These are phyloP conservation scores for Microsporum ferrugineum DNA, from an alignment of 2,329 filamentous ascomycete genomes.

Conservation along the genomic window DNA sequence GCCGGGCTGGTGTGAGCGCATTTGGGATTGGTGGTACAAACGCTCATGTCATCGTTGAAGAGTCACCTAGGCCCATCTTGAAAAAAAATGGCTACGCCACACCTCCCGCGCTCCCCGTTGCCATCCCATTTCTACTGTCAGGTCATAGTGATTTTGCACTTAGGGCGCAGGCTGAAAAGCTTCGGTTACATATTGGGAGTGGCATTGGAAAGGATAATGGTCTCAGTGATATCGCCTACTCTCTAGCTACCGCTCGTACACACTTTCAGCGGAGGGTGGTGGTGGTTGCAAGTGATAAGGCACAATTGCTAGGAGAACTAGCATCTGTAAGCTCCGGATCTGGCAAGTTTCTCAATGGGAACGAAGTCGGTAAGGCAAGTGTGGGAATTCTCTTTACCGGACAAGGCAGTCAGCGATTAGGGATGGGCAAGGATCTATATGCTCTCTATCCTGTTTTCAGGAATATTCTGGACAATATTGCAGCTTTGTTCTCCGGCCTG, in stretches of 20 bases:
- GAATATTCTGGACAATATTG: constrained; percentile 26
- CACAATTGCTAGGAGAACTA: not conserved
- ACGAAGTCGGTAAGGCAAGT: not conserved
- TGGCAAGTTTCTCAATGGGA: not conserved
- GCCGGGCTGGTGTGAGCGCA: constrained; percentile 8
- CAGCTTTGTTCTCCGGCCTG: constrained; percentile 12
- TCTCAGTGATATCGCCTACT: constrained; percentile 7
- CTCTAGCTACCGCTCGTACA: constrained; percentile 4
- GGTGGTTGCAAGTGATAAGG: not conserved
- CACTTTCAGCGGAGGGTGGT: not conserved
- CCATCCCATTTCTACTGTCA: constrained; percentile 7
- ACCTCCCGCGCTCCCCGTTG: not conserved
- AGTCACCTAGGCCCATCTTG: constrained; percentile 12
- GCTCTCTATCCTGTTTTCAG: constrained; percentile 61
- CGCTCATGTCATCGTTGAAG: constrained; percentile 14
- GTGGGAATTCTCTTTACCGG: constrained; percentile 28
- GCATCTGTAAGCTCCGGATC: not conserved
- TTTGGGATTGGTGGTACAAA: constrained; percentile 15
- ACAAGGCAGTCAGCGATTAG: constrained; percentile 30
- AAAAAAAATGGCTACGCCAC: constrained; percentile 12
- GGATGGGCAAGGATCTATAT: constrained; percentile 38
- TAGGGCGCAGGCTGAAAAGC: constrained; percentile 2
- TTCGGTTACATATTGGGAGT: not conserved
- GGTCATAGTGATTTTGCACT: not conserved
- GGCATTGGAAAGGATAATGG: constrained; percentile 1